Base-by-base conservation (phyloP, 1,139 yeast species). In the Geotrichum macrosporum region DNA sequence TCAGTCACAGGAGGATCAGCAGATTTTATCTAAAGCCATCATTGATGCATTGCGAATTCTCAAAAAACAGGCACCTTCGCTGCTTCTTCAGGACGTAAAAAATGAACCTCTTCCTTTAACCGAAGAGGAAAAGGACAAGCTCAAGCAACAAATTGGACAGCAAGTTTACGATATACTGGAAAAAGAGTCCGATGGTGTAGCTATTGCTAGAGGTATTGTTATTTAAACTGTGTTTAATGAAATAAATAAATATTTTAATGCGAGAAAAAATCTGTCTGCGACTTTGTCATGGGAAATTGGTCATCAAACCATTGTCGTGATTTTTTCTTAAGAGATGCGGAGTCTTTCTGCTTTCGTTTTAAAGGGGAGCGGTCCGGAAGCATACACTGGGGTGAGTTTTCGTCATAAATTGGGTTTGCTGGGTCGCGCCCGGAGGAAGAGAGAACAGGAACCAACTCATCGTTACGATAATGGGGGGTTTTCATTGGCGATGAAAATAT, bases 131-230 rank as follows among this genome's bases (percentile, higher is more conserved):
- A 19, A 12, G 21, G 21, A 24, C 20, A 24, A 18, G 20, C 15
- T 15, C 20, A 15, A 60, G 9, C 75, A 72, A 2, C 77, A 85
- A 60, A 71, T 85, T 21, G 95, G 95, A 26, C 73, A 70, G 10
- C 68, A 74, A 1, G 67, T 87, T 48, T 72, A 85, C 1, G 68
- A 72, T 4, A 68, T 68, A 36, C 70, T 86, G 3, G 59, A 74
- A 33, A 68, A 71, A 35, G 75, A 77, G 52, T 64, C 67, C 0
- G 86, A 84, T 60, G 78, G 80, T 1, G 70, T 69, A 50, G 75
- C 69, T 29, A 71, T 86, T 12, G 74, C 76, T 18, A 71, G 78
- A 53, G 94, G 94, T 9, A 75, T 87, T n/a, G 81, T 86, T 62
- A 81, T 84, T 60, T 95, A 46, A 32, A 6, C 22, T 8, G 3